Percentiles rank a stretch among this genome's conserved stretches.
Evolutionary conservation across 2,329 filamentous ascomycete species (phyloP).

Genomic region (Exophiala viscosa): DNA sequence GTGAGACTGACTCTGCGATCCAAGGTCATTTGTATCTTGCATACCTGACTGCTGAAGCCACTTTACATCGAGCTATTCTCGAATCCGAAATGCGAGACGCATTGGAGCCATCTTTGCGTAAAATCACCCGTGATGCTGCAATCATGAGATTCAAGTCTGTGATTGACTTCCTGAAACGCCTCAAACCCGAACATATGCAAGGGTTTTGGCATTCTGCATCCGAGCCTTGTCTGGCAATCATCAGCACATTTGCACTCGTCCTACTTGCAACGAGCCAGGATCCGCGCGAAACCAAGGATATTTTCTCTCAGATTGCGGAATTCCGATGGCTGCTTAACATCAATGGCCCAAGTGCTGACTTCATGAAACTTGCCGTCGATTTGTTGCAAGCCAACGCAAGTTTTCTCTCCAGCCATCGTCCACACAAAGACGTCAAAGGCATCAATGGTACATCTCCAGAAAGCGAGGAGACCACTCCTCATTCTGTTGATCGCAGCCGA

Average conservation of each 20-base stretch:
- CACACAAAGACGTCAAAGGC: not conserved
- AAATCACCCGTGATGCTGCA: conserved; percentile 87
- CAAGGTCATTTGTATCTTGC: conserved; percentile 65
- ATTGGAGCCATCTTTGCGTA: conserved; percentile 73
- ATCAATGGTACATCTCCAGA: not conserved
- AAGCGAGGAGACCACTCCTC: not conserved
- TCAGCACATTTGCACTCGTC: conserved; percentile 70
- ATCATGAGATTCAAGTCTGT: conserved; percentile 91
- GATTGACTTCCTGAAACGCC: conserved; percentile 93
- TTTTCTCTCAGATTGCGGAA: conserved; percentile 7
- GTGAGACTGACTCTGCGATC: too few species aligned
- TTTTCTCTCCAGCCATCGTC: conserved; percentile 2
- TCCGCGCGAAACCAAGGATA: not conserved
- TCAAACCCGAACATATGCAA: conserved; percentile 76
- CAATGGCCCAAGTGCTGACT: conserved; percentile 4
- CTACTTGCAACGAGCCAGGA: conserved; percentile 3
- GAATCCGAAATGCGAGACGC: conserved; percentile 60
- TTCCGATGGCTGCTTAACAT: conserved; percentile 12
- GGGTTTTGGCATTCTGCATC: conserved; percentile 67
- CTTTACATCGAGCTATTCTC: conserved; percentile 85
- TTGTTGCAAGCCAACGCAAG: conserved; percentile 4
- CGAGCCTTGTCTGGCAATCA: conserved; percentile 75
- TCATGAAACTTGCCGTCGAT: conserved; percentile 4
- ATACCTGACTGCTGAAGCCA: conserved; percentile 93
- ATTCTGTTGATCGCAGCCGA: not conserved